Evolutionary conservation across 257 asterid genomes (phyloP), one percentile per base, ranked within the genome.

Genomic region (Forsythia viridissima): DNA sequence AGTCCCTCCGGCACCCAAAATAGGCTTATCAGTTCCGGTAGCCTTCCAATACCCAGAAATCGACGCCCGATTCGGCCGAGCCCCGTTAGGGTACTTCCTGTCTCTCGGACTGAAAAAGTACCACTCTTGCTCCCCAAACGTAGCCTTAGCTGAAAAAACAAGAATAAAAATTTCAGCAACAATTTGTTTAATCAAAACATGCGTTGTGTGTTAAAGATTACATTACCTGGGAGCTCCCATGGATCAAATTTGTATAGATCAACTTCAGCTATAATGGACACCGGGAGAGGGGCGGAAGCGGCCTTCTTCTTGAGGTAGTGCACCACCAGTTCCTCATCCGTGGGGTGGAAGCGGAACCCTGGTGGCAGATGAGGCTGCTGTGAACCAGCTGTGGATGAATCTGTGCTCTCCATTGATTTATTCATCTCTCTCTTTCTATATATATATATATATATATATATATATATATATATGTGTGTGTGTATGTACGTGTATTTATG

Each of bases 281-380:
- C 95, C 2, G 95, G 87, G 5, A 90, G 75, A 8, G 95, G 95
- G 20, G 72, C 74, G 18, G 86, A 42, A 63, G 85, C 89, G 3
- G 86, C 85, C 84, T 87, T 89, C 57, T 86, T 90, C 82, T 89
- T 86, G 34, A 90, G 90, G 84, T 90, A 90, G 85, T 87, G 90
- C 34, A 90, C 90, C 36, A 90, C 89, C 30, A 89, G 86, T 39
- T 90, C 95, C 78, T 90, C 95, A 67, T 90, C 92, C 15, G 94
- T 90, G 8, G 94, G 94, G 73, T 86, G 94, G 87, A 90, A 89
- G 0, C 92, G 87, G 51, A 89, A 88, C 0, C 95, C 93, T 74
- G 95, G 95, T 20, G 90, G 92, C 13, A 90, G 91, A 71, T 85
- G 91, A 15, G 94, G 91, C 77, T 90, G 92, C 72, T 75, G 87